Evolutionary conservation across 208 protist species (phyloP).

Genomic region (Herpetomonas tarakana): DNA sequence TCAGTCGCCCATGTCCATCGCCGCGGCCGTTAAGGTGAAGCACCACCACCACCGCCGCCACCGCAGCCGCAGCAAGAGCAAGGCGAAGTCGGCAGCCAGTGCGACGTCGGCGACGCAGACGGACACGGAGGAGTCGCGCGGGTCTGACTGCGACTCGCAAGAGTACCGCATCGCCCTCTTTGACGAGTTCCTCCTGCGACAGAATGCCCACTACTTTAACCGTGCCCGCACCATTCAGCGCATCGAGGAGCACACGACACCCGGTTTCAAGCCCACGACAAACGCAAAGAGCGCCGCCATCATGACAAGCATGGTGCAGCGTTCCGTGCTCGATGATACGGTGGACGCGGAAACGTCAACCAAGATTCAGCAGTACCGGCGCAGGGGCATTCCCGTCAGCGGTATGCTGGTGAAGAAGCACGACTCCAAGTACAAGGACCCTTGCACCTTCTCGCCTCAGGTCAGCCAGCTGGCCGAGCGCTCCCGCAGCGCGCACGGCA

Average conservation of each 20-base stretch:
- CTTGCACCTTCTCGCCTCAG: slow-evolving; percentile 70
- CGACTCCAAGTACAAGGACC: slow-evolving; percentile 50
- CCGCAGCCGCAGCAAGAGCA: too few relatives aligned
- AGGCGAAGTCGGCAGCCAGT: too few relatives aligned
- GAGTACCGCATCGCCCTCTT: slow-evolving; percentile 52
- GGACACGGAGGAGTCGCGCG: background rate
- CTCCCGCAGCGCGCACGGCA: slow-evolving; percentile 11
- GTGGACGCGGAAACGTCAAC: slow-evolving; percentile 20
- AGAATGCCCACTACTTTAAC: slow-evolving; percentile 58
- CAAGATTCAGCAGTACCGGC: slow-evolving; percentile 20
- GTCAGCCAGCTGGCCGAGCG: slow-evolving; percentile 32
- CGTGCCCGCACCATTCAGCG: slow-evolving; percentile 34
- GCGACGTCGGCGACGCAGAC: slow-evolving; percentile 3
- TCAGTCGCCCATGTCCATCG: slow-evolving; percentile 57
- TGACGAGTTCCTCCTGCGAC: slow-evolving; percentile 77
- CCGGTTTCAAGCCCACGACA: slow-evolving; percentile 61
- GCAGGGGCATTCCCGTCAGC: slow-evolving; percentile 27
- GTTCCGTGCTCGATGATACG: slow-evolving; percentile 33
- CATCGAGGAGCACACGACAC: slow-evolving; percentile 43
- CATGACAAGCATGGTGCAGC: slow-evolving; percentile 48
- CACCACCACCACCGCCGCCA: too few relatives aligned
- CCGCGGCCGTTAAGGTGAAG: too few relatives aligned
- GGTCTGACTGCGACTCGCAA: slow-evolving; percentile 10
- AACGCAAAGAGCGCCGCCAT: slow-evolving; percentile 44
- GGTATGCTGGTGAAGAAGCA: slow-evolving; percentile 54